phyloP scores from a whole-genome alignment of 2,329 filamentous ascomycete genomes.

The Arthrobotrys sinensis region DNA sequence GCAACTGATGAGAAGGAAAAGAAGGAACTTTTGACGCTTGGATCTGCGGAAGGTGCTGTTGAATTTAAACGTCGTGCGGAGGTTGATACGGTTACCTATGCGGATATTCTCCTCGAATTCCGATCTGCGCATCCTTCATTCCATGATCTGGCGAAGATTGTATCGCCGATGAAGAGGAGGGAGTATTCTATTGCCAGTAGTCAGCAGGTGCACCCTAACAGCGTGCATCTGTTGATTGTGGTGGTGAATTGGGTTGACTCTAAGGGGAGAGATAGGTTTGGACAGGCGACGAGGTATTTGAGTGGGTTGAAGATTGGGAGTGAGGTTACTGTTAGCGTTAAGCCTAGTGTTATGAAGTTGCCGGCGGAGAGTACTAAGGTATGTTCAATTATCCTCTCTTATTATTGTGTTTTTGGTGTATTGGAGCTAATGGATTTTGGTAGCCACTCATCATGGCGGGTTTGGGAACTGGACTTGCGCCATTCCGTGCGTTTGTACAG shows the following conservation, averaged over 20 bases:
- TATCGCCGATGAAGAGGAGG: constrained; percentile 91
- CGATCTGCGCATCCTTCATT: constrained; percentile 88
- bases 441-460: constrained; percentile 96
- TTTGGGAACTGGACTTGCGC: constrained; percentile 95
- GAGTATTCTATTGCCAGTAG: constrained; percentile 99
- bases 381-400: constrained; percentile 27
- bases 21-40: constrained; percentile 82
- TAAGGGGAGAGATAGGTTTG: constrained; percentile 87
- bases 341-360: constrained; percentile 99
- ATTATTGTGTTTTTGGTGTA: not conserved
- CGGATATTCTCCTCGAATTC: constrained; percentile 91
- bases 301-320: constrained; percentile 81
- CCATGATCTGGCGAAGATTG: constrained; percentile 88
- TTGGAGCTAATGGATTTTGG: constrained; percentile 7
- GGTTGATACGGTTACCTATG: constrained; percentile 90
- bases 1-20: constrained; percentile 86
- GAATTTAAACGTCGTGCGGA: constrained; percentile 95
- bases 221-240: constrained; percentile 95
- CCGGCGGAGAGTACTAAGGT: constrained; percentile 83
- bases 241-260: constrained; percentile 96
- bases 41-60: constrained; percentile 82
- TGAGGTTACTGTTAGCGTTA: constrained; percentile 90
- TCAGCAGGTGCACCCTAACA: constrained; percentile 90
- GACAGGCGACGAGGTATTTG: constrained; percentile 93
- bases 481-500: constrained; percentile 99